phyloP scores from a whole-genome alignment of 163 green algal genomes.

The Scenedesmus sp. region DNA sequence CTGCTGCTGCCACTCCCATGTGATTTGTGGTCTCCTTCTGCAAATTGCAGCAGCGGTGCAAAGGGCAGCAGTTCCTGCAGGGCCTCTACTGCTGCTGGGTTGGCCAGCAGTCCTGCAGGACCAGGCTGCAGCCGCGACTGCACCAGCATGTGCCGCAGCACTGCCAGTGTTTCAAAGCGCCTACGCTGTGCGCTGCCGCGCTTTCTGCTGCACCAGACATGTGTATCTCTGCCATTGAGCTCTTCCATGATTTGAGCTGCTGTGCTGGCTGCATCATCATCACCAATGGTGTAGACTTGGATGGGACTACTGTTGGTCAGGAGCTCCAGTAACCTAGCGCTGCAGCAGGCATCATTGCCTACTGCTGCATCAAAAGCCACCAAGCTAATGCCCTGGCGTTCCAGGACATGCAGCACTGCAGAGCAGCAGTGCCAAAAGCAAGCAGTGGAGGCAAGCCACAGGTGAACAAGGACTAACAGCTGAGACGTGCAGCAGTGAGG shows the following conservation, averaged over 20 bases:
- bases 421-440: background rate
- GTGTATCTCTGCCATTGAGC: background rate
- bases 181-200: background rate
- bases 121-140: background rate
- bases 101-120: slow-evolving; percentile 2
- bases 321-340: background rate
- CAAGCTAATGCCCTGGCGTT: background rate
- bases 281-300: background rate
- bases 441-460: background rate
- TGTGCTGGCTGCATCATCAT: background rate
- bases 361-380: background rate
- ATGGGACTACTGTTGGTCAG: background rate
- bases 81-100: background rate
- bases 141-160: background rate
- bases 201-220: background rate
- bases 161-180: background rate
- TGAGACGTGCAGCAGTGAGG: background rate
- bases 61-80: background rate
- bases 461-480: background rate
- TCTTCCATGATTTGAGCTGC: background rate
- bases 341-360: background rate
- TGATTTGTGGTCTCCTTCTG: background rate
- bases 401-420: background rate
- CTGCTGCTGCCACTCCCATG: too few relatives aligned
- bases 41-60: background rate